Conservation (phyloP, 2,329 filamentous ascomycete genomes). For the Aureobasidium leucospermi region DNA sequence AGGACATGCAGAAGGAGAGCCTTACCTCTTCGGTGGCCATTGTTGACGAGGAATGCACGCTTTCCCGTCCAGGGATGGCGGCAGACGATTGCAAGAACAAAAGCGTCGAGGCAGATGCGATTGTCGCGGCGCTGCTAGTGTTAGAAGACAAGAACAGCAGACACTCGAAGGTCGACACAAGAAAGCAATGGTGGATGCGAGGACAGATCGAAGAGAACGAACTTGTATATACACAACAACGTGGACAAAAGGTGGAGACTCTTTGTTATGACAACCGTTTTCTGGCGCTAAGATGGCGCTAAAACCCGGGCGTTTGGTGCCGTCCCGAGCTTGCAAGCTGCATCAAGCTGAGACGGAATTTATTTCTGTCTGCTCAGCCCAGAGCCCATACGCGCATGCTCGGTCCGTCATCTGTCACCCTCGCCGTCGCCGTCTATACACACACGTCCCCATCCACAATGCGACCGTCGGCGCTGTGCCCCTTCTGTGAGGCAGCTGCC, state of each 20-base stretch:
- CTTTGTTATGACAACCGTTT: background rate
- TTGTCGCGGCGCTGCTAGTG: background rate
- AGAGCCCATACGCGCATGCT: background rate
- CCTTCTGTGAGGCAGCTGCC: conserved; percentile 34
- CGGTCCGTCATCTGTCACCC: background rate
- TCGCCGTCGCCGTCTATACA: background rate
- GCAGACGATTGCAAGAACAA: background rate
- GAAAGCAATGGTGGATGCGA: background rate
- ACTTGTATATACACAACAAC: background rate
- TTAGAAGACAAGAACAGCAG: background rate
- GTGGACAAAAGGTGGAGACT: background rate
- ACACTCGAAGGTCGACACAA: background rate
- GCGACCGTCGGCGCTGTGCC: conserved; percentile 24
- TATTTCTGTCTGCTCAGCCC: background rate
- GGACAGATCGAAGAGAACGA: background rate
- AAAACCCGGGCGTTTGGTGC: too few relatives aligned
- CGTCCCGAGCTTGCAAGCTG: too few relatives aligned
- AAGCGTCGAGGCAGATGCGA: background rate
- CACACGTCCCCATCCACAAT: background rate
- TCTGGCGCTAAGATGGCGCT: too few relatives aligned
- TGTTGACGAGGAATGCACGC: conserved; percentile 27
- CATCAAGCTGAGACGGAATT: background rate
- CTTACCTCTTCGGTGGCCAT: conserved; percentile 37
- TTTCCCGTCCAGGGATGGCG: conserved; percentile 13
- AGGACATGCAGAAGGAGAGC: conserved; percentile 13